Base-by-base conservation (phyloP, 1,284 basidiomycete species). In the Caloboletus inedulis region DNA sequence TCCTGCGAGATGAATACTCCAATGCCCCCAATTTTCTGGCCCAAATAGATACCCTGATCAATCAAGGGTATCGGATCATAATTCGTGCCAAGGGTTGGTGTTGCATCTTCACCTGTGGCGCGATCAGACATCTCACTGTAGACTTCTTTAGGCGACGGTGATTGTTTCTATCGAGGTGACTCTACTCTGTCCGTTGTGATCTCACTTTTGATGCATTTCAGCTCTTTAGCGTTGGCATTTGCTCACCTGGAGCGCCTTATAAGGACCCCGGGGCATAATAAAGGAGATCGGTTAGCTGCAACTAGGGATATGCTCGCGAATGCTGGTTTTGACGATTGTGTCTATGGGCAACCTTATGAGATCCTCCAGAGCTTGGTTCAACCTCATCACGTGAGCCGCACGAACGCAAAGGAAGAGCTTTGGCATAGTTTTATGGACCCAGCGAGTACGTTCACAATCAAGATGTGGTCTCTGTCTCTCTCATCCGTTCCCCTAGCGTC, bases 151-250 rank as follows among this genome's bases (percentile, higher is more conserved):
- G 87, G 87, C 21, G 89, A 91, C 61, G 89, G 88, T 0, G 85
- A 91, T 68, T 91, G 89, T 63, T 89, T 89, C 66, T 91, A 89
- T 66, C 74, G 87, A 75, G 84, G 87, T 88, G 59, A 74, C 70
- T 67, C 41, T 36, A 16, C 30, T 35, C 45, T 37, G 21, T 33
- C 49, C 12, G 37, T 50, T 45, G 42, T 39, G 33, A 46, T 44
- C 48, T 49, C 14, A 48, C 51, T 52, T 53, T 53, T 67, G 70
- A 74, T 68, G 8, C 73, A 70, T 60, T 54, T 51, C 51, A 65
- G 63, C 61, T 70, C 19, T 69, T 31, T 70, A 87, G 87, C 87
- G 33, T 76, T 89, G 53, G 86, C 80, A 19, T 85, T 88, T 57
- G 79, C 84, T 3, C 87, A 84, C 63, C 69, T 90, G 25, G 76